phyloP scores from a whole-genome alignment of 1,284 basidiomycete genomes.

The Malassezia dermatis region DNA sequence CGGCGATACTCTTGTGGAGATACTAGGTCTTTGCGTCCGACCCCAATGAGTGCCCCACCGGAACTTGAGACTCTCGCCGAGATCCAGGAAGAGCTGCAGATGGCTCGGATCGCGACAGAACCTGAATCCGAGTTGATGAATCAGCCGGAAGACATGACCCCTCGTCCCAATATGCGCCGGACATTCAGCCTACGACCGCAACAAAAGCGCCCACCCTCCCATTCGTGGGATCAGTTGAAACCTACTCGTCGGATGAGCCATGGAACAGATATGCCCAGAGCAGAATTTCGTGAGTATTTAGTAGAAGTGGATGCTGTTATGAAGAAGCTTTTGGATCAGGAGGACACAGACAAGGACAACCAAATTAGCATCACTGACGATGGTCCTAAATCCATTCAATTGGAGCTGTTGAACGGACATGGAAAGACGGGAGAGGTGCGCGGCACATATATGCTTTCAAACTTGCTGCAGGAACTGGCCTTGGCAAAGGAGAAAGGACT shows the following conservation, averaged over 20 bases:
- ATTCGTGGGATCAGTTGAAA: constrained; percentile 43
- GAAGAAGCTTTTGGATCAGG: constrained; percentile 86
- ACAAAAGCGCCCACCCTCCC: constrained; percentile 32
- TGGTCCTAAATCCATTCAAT: constrained; percentile 86
- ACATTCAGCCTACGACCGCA: constrained; percentile 45
- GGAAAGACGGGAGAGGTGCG: constrained; percentile 70
- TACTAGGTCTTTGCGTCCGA: neutral
- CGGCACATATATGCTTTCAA: constrained; percentile 75
- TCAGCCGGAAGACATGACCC: neutral
- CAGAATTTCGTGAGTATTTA: constrained; percentile 56
- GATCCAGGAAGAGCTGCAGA: neutral
- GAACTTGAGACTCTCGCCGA: constrained; percentile 11
- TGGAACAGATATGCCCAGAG: constrained; percentile 48
- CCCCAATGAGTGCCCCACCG: constrained; percentile 1
- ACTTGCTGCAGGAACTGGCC: constrained; percentile 94
- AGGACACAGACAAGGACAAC: constrained; percentile 93
- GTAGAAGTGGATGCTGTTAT: constrained; percentile 99
- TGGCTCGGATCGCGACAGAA: neutral
- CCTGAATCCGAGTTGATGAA: neutral
- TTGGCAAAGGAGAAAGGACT: constrained; percentile 89
- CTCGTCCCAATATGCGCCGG: constrained; percentile 18
- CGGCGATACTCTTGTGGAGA: neutral
- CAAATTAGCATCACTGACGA: constrained; percentile 90
- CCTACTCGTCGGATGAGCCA: constrained; percentile 42
- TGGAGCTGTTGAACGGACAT: constrained; percentile 92